phyloP scores from a whole-genome alignment of 208 protist species.

The Leishmania mexicana region DNA sequence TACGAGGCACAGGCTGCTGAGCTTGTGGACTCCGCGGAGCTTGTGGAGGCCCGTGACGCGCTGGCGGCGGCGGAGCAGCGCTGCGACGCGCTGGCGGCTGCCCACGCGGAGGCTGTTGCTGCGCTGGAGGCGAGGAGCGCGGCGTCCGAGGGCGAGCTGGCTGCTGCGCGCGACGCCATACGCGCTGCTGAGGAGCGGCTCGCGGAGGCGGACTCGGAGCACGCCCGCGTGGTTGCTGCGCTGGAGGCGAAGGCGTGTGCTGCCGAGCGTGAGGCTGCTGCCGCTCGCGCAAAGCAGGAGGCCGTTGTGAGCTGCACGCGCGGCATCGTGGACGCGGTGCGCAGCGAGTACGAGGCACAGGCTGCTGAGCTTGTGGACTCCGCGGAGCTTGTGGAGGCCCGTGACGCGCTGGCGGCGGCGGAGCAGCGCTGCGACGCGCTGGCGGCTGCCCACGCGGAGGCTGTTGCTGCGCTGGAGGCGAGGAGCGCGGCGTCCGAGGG shows the following conservation, averaged over 20 bases:
- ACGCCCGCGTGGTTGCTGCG: background rate
- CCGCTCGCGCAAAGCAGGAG: background rate
- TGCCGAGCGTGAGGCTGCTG: background rate
- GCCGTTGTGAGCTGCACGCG: background rate
- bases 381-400: background rate
- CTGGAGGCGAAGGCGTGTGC: background rate
- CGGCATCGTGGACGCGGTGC: constrained; percentile 9
- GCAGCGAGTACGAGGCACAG: constrained; percentile 5
- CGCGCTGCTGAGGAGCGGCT: background rate
- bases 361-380: background rate
- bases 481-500: constrained; percentile 7
- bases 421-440: background rate
- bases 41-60: background rate
- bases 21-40: too few relatives aligned
- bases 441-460: background rate
- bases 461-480: background rate
- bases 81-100: background rate
- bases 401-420: background rate
- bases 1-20: background rate
- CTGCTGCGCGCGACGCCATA: constrained; percentile 1
- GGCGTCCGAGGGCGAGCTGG: constrained; percentile 15
- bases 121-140: background rate
- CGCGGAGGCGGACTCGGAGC: background rate
- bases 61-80: too few relatives aligned
- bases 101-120: background rate